phyloP scores from a whole-genome alignment of 2,329 filamentous ascomycete genomes.

The Sclerotinia trifoliorum region DNA sequence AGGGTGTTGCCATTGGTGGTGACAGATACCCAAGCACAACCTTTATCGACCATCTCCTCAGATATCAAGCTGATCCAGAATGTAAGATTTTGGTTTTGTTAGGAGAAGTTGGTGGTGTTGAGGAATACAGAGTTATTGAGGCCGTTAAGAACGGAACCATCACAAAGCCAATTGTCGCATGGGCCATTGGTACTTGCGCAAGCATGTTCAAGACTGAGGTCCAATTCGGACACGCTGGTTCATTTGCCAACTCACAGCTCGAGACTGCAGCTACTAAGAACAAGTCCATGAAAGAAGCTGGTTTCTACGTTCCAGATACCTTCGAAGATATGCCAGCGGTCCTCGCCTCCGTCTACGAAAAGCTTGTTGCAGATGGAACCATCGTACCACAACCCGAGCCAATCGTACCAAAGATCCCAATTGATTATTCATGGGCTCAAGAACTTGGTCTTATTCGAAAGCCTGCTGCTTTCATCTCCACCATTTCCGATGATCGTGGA shows the following conservation, averaged over 20 bases:
- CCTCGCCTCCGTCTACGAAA: constrained; percentile 81
- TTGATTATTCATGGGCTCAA: constrained; percentile 99
- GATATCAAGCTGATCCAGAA: constrained; percentile 93
- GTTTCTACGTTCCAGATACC: constrained; percentile 90
- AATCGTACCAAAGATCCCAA: constrained; percentile 95
- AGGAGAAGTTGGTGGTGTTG: constrained; percentile 97
- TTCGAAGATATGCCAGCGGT: constrained; percentile 89
- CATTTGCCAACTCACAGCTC: constrained; percentile 98
- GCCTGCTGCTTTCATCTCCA: constrained; percentile 99
- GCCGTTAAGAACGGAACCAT: constrained; percentile 92
- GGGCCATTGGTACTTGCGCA: constrained; percentile 98
- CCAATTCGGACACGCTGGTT: constrained; percentile 97
- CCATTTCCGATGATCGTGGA: constrained; percentile 98
- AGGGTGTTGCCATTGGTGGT: constrained; percentile 99
- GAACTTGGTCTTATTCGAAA: constrained; percentile 99
- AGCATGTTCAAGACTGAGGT: constrained; percentile 99
- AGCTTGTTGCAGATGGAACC: constrained; percentile 78
- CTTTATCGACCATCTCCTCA: constrained; percentile 97
- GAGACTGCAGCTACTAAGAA: constrained; percentile 98
- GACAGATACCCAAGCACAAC: constrained; percentile 98
- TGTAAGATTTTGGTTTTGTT: constrained; percentile 97
- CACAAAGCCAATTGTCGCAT: constrained; percentile 98
- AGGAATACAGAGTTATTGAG: constrained; percentile 99
- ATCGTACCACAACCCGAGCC: constrained; percentile 88
- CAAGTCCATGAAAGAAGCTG: constrained; percentile 91